phyloP scores from a whole-genome alignment of 2,329 filamentous ascomycete genomes.

The Nigrospora oryzae region DNA sequence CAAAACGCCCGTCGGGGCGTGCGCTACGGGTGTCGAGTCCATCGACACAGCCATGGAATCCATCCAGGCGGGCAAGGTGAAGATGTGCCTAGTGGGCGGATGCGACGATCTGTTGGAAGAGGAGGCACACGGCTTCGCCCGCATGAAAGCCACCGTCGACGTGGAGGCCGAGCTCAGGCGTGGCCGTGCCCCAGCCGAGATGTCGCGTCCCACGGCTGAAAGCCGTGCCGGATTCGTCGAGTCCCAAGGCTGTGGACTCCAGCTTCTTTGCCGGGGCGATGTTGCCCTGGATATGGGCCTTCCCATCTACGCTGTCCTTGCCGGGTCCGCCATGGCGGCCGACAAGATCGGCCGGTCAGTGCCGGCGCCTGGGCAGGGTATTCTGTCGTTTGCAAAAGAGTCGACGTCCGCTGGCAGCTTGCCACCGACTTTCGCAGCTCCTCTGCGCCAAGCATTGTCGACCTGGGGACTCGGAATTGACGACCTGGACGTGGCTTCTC shows the following conservation, averaged over 20 bases:
- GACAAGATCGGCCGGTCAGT: slow-evolving; percentile 99
- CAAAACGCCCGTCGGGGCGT: slow-evolving; percentile 96
- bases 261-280: slow-evolving; percentile 95
- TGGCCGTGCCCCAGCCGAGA: slow-evolving; percentile 88
- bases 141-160: slow-evolving; percentile 99
- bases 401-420: slow-evolving; percentile 78
- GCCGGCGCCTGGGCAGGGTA: slow-evolving; percentile 91
- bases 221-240: slow-evolving; percentile 99
- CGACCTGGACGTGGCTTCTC: slow-evolving; percentile 87
- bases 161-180: slow-evolving; percentile 92
- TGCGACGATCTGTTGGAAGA: slow-evolving; percentile 99
- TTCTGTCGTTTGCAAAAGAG: slow-evolving; percentile 91
- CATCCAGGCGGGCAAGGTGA: slow-evolving; percentile 95
- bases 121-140: slow-evolving; percentile 97
- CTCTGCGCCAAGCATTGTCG: slow-evolving; percentile 87
- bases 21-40: slow-evolving; percentile 93
- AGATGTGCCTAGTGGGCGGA: slow-evolving; percentile 93
- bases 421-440: slow-evolving; percentile 90
- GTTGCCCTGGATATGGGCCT: slow-evolving; percentile 97
- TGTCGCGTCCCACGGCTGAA: slow-evolving; percentile 95
- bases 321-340: slow-evolving; percentile 87
- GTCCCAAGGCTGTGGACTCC: slow-evolving; percentile 94
- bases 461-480: slow-evolving; percentile 98
- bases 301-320: slow-evolving; percentile 90
- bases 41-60: slow-evolving; percentile 97